phyloP scores from a whole-genome alignment of 1,284 basidiomycete species.

The Gomphus bonarii region DNA sequence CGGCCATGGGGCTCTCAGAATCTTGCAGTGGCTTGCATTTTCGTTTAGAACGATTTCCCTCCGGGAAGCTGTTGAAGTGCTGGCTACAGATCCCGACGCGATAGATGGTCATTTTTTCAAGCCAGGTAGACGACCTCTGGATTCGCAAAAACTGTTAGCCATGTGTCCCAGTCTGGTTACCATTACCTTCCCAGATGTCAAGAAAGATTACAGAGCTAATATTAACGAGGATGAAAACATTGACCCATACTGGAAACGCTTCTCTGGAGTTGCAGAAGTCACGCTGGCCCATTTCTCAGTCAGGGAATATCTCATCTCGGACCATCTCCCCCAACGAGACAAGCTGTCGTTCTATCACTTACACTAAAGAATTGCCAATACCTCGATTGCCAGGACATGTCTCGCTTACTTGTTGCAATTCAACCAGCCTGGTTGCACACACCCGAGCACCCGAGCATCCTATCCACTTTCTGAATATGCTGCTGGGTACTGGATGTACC shows the following conservation, averaged over 20 bases:
- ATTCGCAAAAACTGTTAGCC: neutral
- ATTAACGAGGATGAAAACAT: neutral
- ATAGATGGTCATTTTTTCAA: neutral
- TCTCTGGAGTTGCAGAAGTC: neutral
- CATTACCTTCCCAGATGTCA: neutral
- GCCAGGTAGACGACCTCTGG: neutral
- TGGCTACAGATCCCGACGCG: neutral
- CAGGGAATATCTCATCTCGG: neutral
- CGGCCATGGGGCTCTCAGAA: neutral
- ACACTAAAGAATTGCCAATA: neutral
- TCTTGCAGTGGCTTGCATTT: neutral
- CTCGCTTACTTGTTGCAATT: neutral
- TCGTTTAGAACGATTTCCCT: neutral
- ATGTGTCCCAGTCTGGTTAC: neutral
- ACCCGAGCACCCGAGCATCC: neutral
- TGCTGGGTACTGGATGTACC: neutral
- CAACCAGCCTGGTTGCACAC: neutral
- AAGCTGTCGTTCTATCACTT: neutral
- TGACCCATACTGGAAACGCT: no score
- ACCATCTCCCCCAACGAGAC: neutral
- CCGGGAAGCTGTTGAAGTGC: neutral
- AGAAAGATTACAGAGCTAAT: neutral
- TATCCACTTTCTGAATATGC: neutral
- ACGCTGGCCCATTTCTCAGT: neutral
- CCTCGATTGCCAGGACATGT: neutral